Base-by-base conservation (phyloP, 2,329 filamentous ascomycete species). In the Apiospora kogelbergensis region DNA sequence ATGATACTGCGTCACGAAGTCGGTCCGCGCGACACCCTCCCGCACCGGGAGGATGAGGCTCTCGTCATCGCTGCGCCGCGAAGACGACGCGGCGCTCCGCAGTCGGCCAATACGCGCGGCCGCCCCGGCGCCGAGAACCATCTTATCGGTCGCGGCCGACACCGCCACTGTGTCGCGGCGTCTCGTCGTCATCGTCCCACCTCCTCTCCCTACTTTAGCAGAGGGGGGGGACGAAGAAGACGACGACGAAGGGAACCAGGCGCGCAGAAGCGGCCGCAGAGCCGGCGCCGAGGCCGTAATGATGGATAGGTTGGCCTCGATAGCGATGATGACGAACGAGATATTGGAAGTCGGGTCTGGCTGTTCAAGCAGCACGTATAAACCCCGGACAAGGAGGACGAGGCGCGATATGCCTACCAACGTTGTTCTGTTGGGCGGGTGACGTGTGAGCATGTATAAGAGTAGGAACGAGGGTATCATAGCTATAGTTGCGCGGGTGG, bases 261-360 rank as follows among this genome's bases (percentile, higher is more conserved):
- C 75, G 33, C 79, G 76, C 65, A 82, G 73, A 30, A 83, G 75
- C n/a, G 81, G 80, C 42, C 80, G 76, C 22, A 83, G 71, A 0
- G 81, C 78, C 6, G 81, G 81, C 0, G 80, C 81, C 7, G 81
- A 83, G 45, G 81, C 81, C 24, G 81, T 82, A 69, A 83, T 80
- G 57, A 83, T 74, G 22, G 80, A 81, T 11, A 82, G 77, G 72
- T 83, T 83, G 33, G 79, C 80, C 74, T 83, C 82, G 64, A 81
- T 77, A 37, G 74, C 77, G 1, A 78, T 80, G 17, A 76, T 78
- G 68, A 78, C 73, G 71, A 81, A 81, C 64, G 78, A 76, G 41
- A 81, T 75, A 70, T 76, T 78, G 71, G 73, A 75, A 9, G 76
- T 76, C 3, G 76, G 71, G 67, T 77, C 76, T 20, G 74, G n/a